Base-by-base conservation (phyloP, 352 stramenopile species). In the Globisporangium emineosum region DNA sequence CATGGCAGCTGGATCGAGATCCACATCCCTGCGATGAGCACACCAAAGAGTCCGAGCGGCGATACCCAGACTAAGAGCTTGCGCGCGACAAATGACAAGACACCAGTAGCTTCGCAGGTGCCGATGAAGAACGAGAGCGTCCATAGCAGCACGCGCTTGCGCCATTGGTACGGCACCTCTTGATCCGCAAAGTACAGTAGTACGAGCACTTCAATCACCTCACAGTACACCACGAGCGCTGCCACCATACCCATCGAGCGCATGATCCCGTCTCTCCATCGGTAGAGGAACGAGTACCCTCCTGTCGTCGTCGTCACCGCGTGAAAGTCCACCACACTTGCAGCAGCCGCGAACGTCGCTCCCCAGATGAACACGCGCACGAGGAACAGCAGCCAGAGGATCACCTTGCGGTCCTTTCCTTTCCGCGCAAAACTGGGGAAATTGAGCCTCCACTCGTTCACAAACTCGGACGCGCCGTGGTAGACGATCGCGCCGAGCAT, bases 341-440 rank as follows among this genome's bases (percentile, higher is more conserved):
- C 19, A 6, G 57, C 57, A 3, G 73, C 74, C 43, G 72, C 77
- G 40, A 89, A 57, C 2, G 79, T 77, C 3, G 79, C 69, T 13
- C 75, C 78, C 79, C 79, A 89, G n/a, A 83, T 72, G 65, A 88
- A 85, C 42, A 91, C 76, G 9, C 79, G 78, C 51, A 79, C 69
- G 75, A 77, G 86, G 58, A 88, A 86, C 0, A 87, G 62, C 57
- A 80, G 60, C 71, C 69, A 84, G 5, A 81, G 66, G 61, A 81
- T 75, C 29, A 86, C 57, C 61, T 72, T 71, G 19, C 60, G 71
- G 53, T 81, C 68, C 25, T 70, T 75, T 0, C 54, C 52, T 17
- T 50, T 64, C 50, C 76, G 67, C 54, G 77, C 72, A 15, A 81
- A 64, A 30, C 64, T 69, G 13, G 77, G 67, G 53, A 78, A 83